These are phyloP conservation scores for Plenodomus tracheiphilus DNA, from an alignment of 2,329 filamentous ascomycete species.

Conservation along the genomic window DNA sequence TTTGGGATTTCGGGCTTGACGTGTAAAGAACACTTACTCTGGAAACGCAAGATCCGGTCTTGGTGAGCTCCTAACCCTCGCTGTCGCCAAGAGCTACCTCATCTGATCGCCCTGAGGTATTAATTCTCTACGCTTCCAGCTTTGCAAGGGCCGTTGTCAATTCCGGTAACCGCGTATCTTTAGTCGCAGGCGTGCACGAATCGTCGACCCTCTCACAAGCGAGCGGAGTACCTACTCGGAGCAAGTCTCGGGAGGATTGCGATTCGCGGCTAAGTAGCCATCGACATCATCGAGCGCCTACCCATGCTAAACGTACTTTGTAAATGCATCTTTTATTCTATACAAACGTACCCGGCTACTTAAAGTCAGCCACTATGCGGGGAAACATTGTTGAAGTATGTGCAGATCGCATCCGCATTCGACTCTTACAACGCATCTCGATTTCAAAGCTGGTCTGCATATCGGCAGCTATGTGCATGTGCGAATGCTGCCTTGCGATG, in stretches of 20 bases:
- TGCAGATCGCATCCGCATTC: not conserved
- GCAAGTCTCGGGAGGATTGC: conserved; percentile 2
- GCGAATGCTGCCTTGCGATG: not conserved
- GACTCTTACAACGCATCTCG: not conserved
- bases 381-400: not conserved
- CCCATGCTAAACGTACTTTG: not conserved
- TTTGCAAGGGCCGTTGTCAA: not conserved
- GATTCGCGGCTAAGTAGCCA: not conserved
- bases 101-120: not conserved
- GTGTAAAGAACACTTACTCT: conserved; percentile 5
- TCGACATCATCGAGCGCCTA: conserved; percentile 3
- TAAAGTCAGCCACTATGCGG: conserved; percentile 1
- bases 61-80: not conserved
- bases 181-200: not conserved
- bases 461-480: not conserved
- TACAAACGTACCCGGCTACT: not conserved
- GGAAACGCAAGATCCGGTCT: not conserved
- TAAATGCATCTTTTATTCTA: not conserved
- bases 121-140: not conserved
- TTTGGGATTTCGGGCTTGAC: conserved; percentile 37
- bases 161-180: not conserved
- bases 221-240: not conserved
- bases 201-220: not conserved
- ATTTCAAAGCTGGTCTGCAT: not conserved
- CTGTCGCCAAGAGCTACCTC: not conserved